These are phyloP conservation scores for Syzygium oleosum DNA, from an alignment of 345 rosid genomes.

Conservation along the genomic window DNA sequence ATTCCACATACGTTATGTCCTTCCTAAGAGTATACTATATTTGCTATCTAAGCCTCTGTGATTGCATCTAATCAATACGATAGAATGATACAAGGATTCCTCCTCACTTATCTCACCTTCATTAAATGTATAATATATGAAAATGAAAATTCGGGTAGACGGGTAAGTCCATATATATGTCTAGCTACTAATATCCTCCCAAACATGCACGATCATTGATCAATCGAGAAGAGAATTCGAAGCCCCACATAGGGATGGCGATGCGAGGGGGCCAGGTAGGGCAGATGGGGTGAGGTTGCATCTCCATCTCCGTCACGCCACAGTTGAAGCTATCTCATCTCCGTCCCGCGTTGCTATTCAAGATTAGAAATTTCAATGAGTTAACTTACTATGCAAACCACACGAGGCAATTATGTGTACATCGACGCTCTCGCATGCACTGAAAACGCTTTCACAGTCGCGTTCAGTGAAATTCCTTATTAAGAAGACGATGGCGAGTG, in stretches of 20 bases:
- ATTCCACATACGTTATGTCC: background rate
- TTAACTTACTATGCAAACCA: background rate
- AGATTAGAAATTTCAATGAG: background rate
- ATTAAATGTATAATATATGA: background rate
- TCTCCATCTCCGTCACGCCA: background rate
- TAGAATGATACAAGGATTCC: background rate
- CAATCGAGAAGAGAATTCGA: background rate
- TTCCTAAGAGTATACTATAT: background rate
- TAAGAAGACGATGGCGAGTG: background rate
- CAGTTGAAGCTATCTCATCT: background rate
- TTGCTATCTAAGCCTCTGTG: background rate
- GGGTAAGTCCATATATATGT: background rate
- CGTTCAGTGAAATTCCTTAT: background rate
- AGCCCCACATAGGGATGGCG: background rate
- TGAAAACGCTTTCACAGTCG: background rate
- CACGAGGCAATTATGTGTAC: background rate
- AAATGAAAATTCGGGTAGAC: background rate
- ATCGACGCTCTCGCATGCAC: background rate
- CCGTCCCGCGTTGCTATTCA: background rate
- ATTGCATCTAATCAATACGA: background rate
- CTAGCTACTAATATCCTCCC: background rate
- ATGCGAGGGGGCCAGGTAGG: background rate
- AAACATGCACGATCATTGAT: background rate
- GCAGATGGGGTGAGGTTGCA: background rate
- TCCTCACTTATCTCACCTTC: background rate